Conservation (phyloP, 345 rosid species). For the Citrus inodora region DNA sequence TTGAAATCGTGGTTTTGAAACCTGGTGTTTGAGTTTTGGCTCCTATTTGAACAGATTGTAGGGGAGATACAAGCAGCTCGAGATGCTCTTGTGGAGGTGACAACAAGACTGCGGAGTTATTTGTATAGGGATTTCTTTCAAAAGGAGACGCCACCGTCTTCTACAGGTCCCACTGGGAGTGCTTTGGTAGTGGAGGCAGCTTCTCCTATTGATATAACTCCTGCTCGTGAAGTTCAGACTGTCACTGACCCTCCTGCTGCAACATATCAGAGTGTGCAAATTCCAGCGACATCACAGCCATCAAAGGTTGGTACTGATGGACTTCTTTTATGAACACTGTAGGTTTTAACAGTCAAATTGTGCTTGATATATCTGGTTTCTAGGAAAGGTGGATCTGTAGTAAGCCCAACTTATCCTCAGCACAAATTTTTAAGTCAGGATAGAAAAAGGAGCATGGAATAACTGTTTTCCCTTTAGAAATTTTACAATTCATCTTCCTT, state of each 20-base stretch:
- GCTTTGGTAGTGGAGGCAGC: slow-evolving; percentile 49
- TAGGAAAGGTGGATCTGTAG: neutral
- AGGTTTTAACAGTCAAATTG: neutral
- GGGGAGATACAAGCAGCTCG: slow-evolving; percentile 94
- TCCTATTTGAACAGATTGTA: slow-evolving; percentile 55
- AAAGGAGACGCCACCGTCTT: slow-evolving; percentile 53
- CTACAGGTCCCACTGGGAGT: slow-evolving; percentile 43
- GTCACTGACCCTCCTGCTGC: slow-evolving; percentile 32
- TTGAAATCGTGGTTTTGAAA: slow-evolving; percentile 7
- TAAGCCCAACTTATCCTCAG: neutral
- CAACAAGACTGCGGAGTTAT: slow-evolving; percentile 66
- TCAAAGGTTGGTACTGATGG: slow-evolving; percentile 46
- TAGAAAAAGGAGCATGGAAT: neutral
- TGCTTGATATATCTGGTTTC: neutral
- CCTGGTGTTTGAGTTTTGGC: neutral
- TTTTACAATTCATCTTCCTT: neutral
- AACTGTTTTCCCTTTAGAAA: neutral
- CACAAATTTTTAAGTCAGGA: neutral
- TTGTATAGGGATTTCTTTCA: slow-evolving; percentile 62
- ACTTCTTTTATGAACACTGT: neutral
- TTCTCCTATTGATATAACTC: slow-evolving; percentile 43
- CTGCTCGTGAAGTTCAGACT: slow-evolving; percentile 47
- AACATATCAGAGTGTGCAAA: slow-evolving; percentile 34
- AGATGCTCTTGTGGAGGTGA: slow-evolving; percentile 89
- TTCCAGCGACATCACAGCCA: slow-evolving; percentile 32